phyloP scores from a whole-genome alignment of 2,329 filamentous ascomycete species.

The Ploettnerulaceae sp. region DNA sequence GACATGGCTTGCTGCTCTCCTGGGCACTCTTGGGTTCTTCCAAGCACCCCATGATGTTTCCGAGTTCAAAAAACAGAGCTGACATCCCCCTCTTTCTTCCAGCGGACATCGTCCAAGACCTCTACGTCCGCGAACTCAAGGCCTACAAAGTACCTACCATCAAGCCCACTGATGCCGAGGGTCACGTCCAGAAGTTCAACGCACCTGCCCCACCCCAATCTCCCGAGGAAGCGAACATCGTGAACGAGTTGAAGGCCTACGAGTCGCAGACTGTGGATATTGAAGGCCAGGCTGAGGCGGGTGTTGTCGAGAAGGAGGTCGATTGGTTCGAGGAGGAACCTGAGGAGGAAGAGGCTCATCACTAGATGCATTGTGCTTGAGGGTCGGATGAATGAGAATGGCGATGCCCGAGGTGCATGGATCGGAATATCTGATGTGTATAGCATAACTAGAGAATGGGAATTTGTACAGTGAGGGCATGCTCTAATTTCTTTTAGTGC shows the following conservation, averaged over 20 bases:
- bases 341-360: slow-evolving; percentile 42
- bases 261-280: slow-evolving; percentile 91
- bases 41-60: no score
- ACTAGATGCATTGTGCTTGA: slow-evolving; percentile 26
- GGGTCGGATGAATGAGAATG: neutral
- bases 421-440: slow-evolving; percentile 19
- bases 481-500: no score
- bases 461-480: slow-evolving; percentile 23
- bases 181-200: slow-evolving; percentile 84
- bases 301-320: slow-evolving; percentile 53
- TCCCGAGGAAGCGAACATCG: slow-evolving; percentile 91
- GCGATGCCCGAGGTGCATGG: slow-evolving; percentile 1
- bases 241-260: slow-evolving; percentile 88
- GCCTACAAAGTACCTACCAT: slow-evolving; percentile 82
- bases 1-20: no score
- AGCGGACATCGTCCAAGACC: slow-evolving; percentile 97
- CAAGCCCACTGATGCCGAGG: slow-evolving; percentile 83
- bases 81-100: slow-evolving; percentile 19
- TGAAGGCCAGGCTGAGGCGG: slow-evolving; percentile 71
- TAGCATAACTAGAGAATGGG: slow-evolving; percentile 27
- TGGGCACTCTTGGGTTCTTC: no score
- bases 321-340: slow-evolving; percentile 81
- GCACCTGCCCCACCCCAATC: slow-evolving; percentile 77
- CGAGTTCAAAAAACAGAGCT: no score
- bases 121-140: slow-evolving; percentile 95